Evolutionary conservation across 1,284 basidiomycete genomes (phyloP).

Genomic region (Melampsora americana): DNA sequence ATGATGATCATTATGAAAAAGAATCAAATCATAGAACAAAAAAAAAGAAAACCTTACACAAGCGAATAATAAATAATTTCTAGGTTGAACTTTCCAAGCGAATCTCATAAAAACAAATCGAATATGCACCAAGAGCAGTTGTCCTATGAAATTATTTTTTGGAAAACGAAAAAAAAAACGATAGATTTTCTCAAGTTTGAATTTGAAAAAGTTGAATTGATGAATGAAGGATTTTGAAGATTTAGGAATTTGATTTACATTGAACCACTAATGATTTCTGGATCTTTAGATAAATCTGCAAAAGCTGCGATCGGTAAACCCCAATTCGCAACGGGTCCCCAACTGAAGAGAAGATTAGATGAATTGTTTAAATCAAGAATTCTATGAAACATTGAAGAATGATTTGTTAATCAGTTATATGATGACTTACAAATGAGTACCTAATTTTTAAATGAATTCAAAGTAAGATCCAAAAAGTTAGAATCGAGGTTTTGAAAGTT

Average conservation of each 20-base stretch:
- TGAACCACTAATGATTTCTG: slow-evolving; percentile 87
- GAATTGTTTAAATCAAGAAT: too few relatives aligned
- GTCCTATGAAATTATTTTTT: slow-evolving; percentile 57
- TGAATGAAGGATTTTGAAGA: too few relatives aligned
- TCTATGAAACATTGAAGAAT: too few relatives aligned
- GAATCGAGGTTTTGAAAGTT: not conserved
- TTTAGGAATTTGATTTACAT: slow-evolving; percentile 60
- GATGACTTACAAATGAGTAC: slow-evolving; percentile 94
- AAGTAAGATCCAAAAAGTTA: slow-evolving; percentile 42
- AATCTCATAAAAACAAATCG: slow-evolving; percentile 93
- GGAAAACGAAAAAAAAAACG: slow-evolving; percentile 1
- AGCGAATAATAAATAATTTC: slow-evolving; percentile 81
- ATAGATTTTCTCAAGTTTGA: slow-evolving; percentile 10
- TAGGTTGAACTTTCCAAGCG: slow-evolving; percentile 88
- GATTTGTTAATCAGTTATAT: too few relatives aligned
- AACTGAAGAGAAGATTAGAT: slow-evolving; percentile 4
- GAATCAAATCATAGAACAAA: too few relatives aligned
- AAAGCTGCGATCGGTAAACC: slow-evolving; percentile 88
- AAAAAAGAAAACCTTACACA: too few relatives aligned
- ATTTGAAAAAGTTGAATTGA: too few relatives aligned
- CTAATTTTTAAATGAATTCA: slow-evolving; percentile 56
- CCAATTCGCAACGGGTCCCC: slow-evolving; percentile 83
- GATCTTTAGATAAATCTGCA: slow-evolving; percentile 77
- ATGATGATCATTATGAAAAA: not conserved
- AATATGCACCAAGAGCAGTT: slow-evolving; percentile 78